These are phyloP conservation scores for Echria macrotheca DNA, from an alignment of 495 filamentous ascomycete genomes.

Conservation along the genomic window DNA sequence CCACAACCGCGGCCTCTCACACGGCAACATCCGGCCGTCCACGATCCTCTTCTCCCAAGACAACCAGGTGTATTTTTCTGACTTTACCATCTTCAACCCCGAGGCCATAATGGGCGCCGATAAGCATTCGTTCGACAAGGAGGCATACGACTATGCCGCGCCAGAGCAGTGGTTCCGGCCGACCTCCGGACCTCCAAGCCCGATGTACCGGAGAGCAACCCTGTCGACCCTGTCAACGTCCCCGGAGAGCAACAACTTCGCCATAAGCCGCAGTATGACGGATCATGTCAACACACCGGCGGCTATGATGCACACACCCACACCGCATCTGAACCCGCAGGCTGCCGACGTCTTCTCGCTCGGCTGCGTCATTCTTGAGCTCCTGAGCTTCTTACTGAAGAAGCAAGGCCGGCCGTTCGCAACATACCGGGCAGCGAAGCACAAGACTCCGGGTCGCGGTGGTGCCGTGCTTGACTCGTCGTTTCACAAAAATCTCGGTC, in stretches of 20 bases:
- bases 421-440: slow-evolving; percentile 65
- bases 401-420: slow-evolving; percentile 64
- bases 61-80: slow-evolving; percentile 67
- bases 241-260: slow-evolving; percentile 33
- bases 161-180: slow-evolving; percentile 69
- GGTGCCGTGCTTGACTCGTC: slow-evolving; percentile 67
- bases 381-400: slow-evolving; percentile 68
- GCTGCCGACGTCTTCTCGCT: slow-evolving; percentile 73
- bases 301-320: slow-evolving; percentile 29
- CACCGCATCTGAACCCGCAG: slow-evolving; percentile 39
- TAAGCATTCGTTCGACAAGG: slow-evolving; percentile 55
- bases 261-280: slow-evolving; percentile 28
- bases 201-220: slow-evolving; percentile 25
- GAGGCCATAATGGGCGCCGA: slow-evolving; percentile 38
- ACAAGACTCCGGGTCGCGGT: slow-evolving; percentile 58
- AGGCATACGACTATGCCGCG: slow-evolving; percentile 81
- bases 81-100: slow-evolving; percentile 54
- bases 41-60: slow-evolving; percentile 69
- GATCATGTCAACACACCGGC: slow-evolving; percentile 20
- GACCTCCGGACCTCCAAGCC: slow-evolving; percentile 25
- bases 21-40: slow-evolving; percentile 79
- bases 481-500: slow-evolving; percentile 75
- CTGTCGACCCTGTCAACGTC: slow-evolving; percentile 25
- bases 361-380: slow-evolving; percentile 62
- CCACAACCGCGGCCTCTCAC: slow-evolving; percentile 64